Percentiles rank a stretch among this genome's conserved stretches.
These are phyloP conservation scores for Botrytis porri DNA, from an alignment of 2,329 filamentous ascomycete genomes.

Conservation along the genomic window DNA sequence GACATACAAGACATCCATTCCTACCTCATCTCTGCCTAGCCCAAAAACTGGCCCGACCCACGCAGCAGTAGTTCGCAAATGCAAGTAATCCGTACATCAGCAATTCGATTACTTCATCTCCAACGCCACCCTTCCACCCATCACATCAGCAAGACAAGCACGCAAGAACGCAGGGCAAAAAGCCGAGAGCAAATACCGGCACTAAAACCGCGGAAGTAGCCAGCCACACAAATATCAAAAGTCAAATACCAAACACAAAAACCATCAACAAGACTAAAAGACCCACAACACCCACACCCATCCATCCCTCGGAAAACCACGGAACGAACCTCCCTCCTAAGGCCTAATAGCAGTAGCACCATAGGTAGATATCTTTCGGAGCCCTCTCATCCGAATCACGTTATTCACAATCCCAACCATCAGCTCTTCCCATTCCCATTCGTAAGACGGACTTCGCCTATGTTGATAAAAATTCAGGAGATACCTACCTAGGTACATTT, in stretches of 20 bases:
- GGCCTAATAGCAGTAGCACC: not conserved
- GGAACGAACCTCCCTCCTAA: not conserved
- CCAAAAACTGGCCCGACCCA: not conserved
- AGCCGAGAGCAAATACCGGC: not conserved
- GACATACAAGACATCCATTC: not conserved
- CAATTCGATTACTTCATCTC: not conserved
- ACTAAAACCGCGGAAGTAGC: not conserved
- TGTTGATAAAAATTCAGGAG: not conserved
- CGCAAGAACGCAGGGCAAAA: not conserved
- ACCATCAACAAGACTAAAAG: not conserved
- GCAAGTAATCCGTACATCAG: not conserved
- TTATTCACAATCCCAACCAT: not conserved
- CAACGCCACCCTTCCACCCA: not conserved
- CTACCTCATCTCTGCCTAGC: not conserved
- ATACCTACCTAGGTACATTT: too few species aligned
- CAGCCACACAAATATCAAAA: not conserved
- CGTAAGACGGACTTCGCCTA: slow-evolving; percentile 13
- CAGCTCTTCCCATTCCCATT: not conserved
- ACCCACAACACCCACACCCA: not conserved
- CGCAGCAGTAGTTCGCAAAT: not conserved
- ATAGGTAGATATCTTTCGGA: not conserved
- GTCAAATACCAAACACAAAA: not conserved
- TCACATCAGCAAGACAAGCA: not conserved
- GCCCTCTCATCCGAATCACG: not conserved
- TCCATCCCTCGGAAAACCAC: not conserved